A percentile compares a stretch with the other conserved stretches of the same genome.
Evolutionary conservation across 148 eudicot species (phyloP).

Genomic region (Diospyros lotus): DNA sequence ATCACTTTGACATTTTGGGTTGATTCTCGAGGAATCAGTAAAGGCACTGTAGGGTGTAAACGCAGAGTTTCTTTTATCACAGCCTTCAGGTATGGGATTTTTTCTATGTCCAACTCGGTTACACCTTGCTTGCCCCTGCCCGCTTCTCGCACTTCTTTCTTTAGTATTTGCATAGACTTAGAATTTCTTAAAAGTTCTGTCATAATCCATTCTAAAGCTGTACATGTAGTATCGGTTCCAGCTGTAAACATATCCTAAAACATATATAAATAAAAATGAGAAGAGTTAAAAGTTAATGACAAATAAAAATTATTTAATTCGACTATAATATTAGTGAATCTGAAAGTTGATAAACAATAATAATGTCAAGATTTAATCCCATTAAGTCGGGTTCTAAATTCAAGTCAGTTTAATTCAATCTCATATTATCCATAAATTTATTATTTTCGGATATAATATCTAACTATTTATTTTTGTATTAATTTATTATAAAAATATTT

Average conservation of each 20-base stretch:
- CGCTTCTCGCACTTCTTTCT: constrained; percentile 34
- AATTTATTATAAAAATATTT: too few relatives aligned
- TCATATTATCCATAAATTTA: too few relatives aligned
- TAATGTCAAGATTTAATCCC: too few relatives aligned
- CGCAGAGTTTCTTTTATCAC: constrained; percentile 36
- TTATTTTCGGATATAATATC: too few relatives aligned
- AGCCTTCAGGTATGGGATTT: constrained; percentile 41
- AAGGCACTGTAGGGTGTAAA: constrained; percentile 29
- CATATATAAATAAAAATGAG: neutral
- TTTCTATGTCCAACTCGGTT: constrained; percentile 32
- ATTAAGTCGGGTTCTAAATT: too few relatives aligned
- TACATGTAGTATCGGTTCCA: constrained; percentile 43
- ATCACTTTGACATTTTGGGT: constrained; percentile 19
- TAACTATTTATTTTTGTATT: too few relatives aligned
- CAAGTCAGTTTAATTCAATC: too few relatives aligned
- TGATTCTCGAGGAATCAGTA: constrained; percentile 22
- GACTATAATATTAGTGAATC: too few relatives aligned
- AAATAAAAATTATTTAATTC: neutral
- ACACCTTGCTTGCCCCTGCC: constrained; percentile 20
- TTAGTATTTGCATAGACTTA: constrained; percentile 19
- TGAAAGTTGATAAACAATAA: too few relatives aligned
- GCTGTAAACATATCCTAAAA: constrained; percentile 43
- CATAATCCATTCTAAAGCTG: constrained; percentile 46
- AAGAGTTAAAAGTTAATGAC: too few relatives aligned
- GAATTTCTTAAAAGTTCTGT: constrained; percentile 45